Percentiles rank a stretch among this genome's conserved stretches.
Conservation (phyloP, 1,284 basidiomycete species). For the Sutorius eximius region DNA sequence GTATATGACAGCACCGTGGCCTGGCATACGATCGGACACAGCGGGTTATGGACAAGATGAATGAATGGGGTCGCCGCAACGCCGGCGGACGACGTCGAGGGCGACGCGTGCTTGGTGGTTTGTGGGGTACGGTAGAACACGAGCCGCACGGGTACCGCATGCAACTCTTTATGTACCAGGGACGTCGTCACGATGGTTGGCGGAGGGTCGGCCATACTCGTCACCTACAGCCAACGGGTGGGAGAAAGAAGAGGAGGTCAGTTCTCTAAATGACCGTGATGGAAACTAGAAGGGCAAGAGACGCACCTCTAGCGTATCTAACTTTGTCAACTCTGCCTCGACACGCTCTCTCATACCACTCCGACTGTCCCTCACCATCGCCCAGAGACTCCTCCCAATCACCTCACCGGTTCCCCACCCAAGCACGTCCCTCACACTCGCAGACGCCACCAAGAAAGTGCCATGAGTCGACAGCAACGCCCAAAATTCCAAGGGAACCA, state of each 20-base stretch:
- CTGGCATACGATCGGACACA: slow-evolving; percentile 35
- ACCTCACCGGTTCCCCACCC: slow-evolving; percentile 72
- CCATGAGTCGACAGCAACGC: slow-evolving; percentile 51
- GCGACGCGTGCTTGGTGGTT: slow-evolving; percentile 1
- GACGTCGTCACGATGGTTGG: slow-evolving; percentile 25
- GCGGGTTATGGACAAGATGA: slow-evolving; percentile 20
- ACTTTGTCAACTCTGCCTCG: slow-evolving; percentile 25
- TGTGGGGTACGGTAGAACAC: slow-evolving; percentile 27
- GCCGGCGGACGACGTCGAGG: background rate
- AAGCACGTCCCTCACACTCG: slow-evolving; percentile 52
- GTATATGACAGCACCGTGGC: slow-evolving; percentile 26
- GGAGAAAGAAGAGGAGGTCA: background rate
- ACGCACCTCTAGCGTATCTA: slow-evolving; percentile 21
- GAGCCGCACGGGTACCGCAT: slow-evolving; percentile 27
- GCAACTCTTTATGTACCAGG: slow-evolving; percentile 25
- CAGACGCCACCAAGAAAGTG: slow-evolving; percentile 53
- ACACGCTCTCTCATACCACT: slow-evolving; percentile 15
- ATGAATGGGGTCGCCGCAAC: slow-evolving; percentile 4
- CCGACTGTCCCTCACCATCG: slow-evolving; percentile 43
- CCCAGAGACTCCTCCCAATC: slow-evolving; percentile 61
- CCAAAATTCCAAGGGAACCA: slow-evolving; percentile 52
- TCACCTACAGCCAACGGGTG: slow-evolving; percentile 6
- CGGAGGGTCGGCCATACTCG: slow-evolving; percentile 14
- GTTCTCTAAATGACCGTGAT: background rate
- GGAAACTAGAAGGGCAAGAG: background rate